phyloP scores from a whole-genome alignment of 345 rosid genomes.

The Bruguiera parviflora region DNA sequence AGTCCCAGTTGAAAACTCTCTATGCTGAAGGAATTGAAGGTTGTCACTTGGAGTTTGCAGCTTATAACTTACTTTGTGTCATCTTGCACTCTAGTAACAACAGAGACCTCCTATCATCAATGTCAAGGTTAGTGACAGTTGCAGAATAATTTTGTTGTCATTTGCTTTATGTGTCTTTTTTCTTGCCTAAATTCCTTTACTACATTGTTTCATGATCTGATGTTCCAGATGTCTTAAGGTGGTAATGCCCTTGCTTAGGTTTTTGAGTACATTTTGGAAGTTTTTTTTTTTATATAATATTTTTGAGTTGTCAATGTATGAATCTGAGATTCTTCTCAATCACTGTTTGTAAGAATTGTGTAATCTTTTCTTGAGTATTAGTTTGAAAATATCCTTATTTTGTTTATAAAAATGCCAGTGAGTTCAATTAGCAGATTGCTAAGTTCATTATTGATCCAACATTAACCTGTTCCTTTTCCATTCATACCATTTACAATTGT shows the following conservation, averaged over 20 bases:
- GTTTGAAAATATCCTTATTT: not conserved
- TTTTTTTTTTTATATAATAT: not conserved
- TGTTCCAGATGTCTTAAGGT: not conserved
- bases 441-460: not conserved
- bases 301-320: not conserved
- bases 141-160: not conserved
- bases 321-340: too few species aligned
- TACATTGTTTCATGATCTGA: not conserved
- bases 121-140: slow-evolving; percentile 70
- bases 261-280: not conserved
- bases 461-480: not conserved
- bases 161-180: not conserved
- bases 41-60: slow-evolving; percentile 86
- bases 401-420: not conserved
- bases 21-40: slow-evolving; percentile 95
- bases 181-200: not conserved
- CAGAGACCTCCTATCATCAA: slow-evolving; percentile 77
- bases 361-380: not conserved
- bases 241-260: not conserved
- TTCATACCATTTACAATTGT: not conserved
- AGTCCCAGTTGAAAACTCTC: slow-evolving; percentile 85
- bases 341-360: not conserved
- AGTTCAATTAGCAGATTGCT: too few species aligned
- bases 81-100: slow-evolving; percentile 84
- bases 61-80: slow-evolving; percentile 80